Percentiles rank a stretch among this genome's conserved stretches.
Conservation (phyloP, 495 filamentous ascomycete genomes). For the Chaetomium fimeti region DNA sequence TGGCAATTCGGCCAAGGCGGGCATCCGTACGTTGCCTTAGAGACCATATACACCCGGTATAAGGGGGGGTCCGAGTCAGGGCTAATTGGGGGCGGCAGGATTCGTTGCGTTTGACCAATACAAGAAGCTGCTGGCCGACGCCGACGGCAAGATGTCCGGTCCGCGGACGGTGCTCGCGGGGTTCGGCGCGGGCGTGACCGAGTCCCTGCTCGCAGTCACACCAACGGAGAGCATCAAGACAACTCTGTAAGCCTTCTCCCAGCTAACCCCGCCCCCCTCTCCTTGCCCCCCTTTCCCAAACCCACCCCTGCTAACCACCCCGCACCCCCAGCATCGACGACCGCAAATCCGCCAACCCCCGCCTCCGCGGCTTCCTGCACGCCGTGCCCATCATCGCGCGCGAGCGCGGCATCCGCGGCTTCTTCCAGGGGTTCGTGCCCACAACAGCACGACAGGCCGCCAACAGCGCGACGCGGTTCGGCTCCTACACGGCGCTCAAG, state of each 20-base stretch:
- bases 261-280: neutral
- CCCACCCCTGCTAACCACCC: neutral
- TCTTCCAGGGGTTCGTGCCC: conserved; percentile 95
- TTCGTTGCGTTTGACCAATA: conserved; percentile 97
- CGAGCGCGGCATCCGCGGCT: conserved; percentile 83
- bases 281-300: neutral
- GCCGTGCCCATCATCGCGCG: conserved; percentile 81
- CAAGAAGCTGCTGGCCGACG: conserved; percentile 77
- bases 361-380: conserved; percentile 90
- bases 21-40: conserved; percentile 66
- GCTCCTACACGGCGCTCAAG: conserved; percentile 83
- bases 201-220: conserved; percentile 90
- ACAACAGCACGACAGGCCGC: conserved; percentile 93
- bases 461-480: conserved; percentile 87
- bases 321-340: conserved; percentile 73
- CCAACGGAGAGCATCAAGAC: conserved; percentile 99
- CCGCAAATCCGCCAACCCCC: conserved; percentile 79
- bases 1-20: conserved; percentile 93
- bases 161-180: conserved; percentile 89
- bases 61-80: neutral
- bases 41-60: conserved; percentile 3
- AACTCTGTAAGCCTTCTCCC: conserved; percentile 59
- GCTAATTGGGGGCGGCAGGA: conserved; percentile 47
- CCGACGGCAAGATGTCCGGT: conserved; percentile 83
- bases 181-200: conserved; percentile 91